Percentiles rank a stretch among this genome's conserved stretches.
phyloP scores from a whole-genome alignment of 352 stramenopile genomes.

The Globisporangium heterothallicum region DNA sequence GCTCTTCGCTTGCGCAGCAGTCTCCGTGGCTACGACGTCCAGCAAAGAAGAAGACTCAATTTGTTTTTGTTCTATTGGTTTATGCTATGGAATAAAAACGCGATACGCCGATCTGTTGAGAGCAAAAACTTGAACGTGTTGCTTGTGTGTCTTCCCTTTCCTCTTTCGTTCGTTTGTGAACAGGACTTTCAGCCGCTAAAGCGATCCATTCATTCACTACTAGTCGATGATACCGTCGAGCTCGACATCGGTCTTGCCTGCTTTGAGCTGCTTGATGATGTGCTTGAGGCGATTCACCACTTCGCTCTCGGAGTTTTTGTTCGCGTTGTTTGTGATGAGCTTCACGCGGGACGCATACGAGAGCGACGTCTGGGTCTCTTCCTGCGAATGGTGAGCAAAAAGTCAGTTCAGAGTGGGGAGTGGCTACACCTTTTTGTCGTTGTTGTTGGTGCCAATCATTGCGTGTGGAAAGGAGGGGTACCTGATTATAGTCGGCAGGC shows the following conservation, averaged over 20 bases:
- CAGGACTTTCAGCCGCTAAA: background rate
- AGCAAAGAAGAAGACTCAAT: too few relatives aligned
- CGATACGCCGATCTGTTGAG: conserved; percentile 86
- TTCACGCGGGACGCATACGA: conserved; percentile 82
- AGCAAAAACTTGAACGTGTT: conserved; percentile 30
- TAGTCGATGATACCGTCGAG: conserved; percentile 61
- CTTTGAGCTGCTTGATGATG: conserved; percentile 76
- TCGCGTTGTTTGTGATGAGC: conserved; percentile 86
- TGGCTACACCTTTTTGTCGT: too few relatives aligned
- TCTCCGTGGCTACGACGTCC: too few relatives aligned
- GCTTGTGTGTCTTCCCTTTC: conserved; percentile 14
- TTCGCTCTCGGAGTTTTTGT: conserved; percentile 84
- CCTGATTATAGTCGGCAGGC: conserved; percentile 85
- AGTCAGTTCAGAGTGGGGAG: too few relatives aligned
- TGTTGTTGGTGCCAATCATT: background rate
- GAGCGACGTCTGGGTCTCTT: conserved; percentile 82
- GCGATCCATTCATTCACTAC: background rate
- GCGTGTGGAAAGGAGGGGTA: conserved; percentile 12
- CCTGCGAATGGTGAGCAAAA: too few relatives aligned
- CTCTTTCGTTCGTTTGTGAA: conserved; percentile 9
- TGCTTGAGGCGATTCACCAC: conserved; percentile 75
- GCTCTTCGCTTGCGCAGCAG: too few relatives aligned
- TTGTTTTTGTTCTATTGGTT: conserved; percentile 31
- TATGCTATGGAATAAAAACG: conserved; percentile 39
- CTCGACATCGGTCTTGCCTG: conserved; percentile 62